Percentiles rank a stretch among this genome's conserved stretches.
Conservation (phyloP, 2,329 filamentous ascomycete species). For the Fusarium dimerum region DNA sequence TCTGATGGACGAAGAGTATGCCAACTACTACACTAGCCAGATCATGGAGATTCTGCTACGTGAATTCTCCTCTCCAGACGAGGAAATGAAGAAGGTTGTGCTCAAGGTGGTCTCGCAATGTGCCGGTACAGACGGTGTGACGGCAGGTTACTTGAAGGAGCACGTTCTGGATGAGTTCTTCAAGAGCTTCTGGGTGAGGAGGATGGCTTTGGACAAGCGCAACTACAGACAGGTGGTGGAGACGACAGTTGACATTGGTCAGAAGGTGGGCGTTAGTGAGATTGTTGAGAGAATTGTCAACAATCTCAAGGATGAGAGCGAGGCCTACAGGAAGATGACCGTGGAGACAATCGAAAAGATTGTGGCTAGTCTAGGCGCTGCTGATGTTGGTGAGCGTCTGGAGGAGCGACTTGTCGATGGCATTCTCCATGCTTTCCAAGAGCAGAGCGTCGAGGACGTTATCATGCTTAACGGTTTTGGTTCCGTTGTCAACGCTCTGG, state of each 20-base stretch:
- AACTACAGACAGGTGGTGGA: slow-evolving; percentile 98
- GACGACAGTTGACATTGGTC: slow-evolving; percentile 93
- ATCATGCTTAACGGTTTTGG: slow-evolving; percentile 97
- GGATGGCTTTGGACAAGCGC: slow-evolving; percentile 95
- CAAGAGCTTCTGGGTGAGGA: slow-evolving; percentile 96
- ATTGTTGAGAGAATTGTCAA: slow-evolving; percentile 91
- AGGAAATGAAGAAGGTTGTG: slow-evolving; percentile 99
- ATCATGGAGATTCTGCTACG: slow-evolving; percentile 98
- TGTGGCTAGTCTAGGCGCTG: slow-evolving; percentile 87
- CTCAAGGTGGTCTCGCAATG: slow-evolving; percentile 97
- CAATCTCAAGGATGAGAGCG: slow-evolving; percentile 97
- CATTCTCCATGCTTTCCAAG: slow-evolving; percentile 94
- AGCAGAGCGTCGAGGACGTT: slow-evolving; percentile 94
- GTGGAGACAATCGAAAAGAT: slow-evolving; percentile 98
- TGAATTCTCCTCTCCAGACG: slow-evolving; percentile 94
- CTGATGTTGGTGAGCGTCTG: slow-evolving; percentile 87
- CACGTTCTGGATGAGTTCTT: slow-evolving; percentile 96
- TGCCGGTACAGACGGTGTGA: slow-evolving; percentile 91
- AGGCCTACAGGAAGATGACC: slow-evolving; percentile 98
- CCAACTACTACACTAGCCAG: slow-evolving; percentile 97
- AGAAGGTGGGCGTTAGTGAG: slow-evolving; percentile 96
- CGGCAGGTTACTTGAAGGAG: slow-evolving; percentile 91
- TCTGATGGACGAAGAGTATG: slow-evolving; percentile 98
- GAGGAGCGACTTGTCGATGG: slow-evolving; percentile 95
- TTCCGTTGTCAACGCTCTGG: slow-evolving; percentile 93